Evolutionary conservation across 768 basidiomycete genomes (phyloP), one percentile per base, ranked within the genome.

Genomic region (Tulasnella calospora): DNA sequence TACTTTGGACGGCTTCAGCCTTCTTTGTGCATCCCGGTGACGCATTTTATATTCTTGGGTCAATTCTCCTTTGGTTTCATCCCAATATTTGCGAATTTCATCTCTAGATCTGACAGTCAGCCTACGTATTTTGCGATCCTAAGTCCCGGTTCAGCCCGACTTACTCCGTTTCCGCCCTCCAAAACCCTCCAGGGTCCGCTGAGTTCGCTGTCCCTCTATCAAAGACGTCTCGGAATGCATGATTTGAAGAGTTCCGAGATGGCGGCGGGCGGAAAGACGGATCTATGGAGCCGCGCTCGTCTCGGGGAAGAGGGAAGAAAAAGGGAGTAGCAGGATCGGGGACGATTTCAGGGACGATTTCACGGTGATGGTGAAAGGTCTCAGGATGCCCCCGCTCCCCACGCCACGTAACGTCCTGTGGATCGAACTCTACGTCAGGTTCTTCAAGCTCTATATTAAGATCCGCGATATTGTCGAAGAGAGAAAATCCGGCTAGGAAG

Each of bases 41-140:
- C 83, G 79, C 79, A 81, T 82, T 80, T 85, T 85, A 82, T 82
- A 85, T 79, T 83, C 84, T 44, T 82, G 79, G 27, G 84, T 85
- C 73, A 85, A 78, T 23, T 83, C 83, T 38, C 83, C 79, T 79
- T 81, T 82, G 19, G 82, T 81, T 51, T 80, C 81, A 33, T 83
- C 82, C 85, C 85, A 85, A 27, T 79, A 79, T 71, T 79, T 80
- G 76, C 81, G 82, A 82, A 85, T 85, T 38, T 81, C 80, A 40
- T 82, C 82, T 61, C 82, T 82, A 71, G 17, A 74, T 67, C 30
- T 35, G 23, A 27, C 23, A 19, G 40, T 69, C 44, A 71, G 33
- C 55, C 74, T 61, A 40, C 19, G 23, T 15, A 36, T 78, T 40
- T 38, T n/a, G 74, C 35, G 21, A 23, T 17, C 27, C 30, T 74